A percentile compares a stretch with the other conserved stretches of the same genome.
Conservation (phyloP, 805 yeast species). For the Kodamaea kaohsiungensis region DNA sequence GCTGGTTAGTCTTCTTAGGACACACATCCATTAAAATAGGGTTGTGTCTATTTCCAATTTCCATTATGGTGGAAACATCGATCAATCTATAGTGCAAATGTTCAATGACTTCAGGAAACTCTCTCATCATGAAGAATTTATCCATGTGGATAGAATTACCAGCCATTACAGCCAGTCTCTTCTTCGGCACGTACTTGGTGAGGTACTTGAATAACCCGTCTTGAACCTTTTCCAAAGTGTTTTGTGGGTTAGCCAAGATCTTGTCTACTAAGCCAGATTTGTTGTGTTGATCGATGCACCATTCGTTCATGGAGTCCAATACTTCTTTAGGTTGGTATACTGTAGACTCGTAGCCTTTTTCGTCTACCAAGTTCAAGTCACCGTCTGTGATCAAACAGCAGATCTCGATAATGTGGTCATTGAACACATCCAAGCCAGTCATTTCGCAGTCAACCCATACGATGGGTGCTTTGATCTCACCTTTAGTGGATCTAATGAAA, state of each 20-base stretch:
- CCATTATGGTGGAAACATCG: constrained; percentile 88
- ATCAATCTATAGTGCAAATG: constrained; percentile 72
- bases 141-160: constrained; percentile 96
- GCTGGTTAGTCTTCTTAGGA: constrained; percentile 69
- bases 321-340: constrained; percentile 63
- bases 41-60: constrained; percentile 76
- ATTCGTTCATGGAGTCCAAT: constrained; percentile 76
- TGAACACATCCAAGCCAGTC: constrained; percentile 86
- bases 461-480: constrained; percentile 26
- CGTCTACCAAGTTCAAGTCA: constrained; percentile 67
- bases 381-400: constrained; percentile 91
- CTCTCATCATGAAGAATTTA: constrained; percentile 75
- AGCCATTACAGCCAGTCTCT: constrained; percentile 69
- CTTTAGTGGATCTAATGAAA: background rate
- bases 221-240: constrained; percentile 63
- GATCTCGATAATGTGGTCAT: constrained; percentile 84
- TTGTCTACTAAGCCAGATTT: constrained; percentile 71
- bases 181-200: constrained; percentile 50
- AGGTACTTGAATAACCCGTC: constrained; percentile 64
- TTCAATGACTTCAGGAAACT: constrained; percentile 74
- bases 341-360: constrained; percentile 76
- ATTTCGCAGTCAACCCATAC: constrained; percentile 99
- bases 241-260: constrained; percentile 54
- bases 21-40: constrained; percentile 53
- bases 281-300: constrained; percentile 88